Evolutionary conservation across 768 basidiomycete species (phyloP), one percentile per base, ranked within the genome.

Genomic region (Mycena amicta): DNA sequence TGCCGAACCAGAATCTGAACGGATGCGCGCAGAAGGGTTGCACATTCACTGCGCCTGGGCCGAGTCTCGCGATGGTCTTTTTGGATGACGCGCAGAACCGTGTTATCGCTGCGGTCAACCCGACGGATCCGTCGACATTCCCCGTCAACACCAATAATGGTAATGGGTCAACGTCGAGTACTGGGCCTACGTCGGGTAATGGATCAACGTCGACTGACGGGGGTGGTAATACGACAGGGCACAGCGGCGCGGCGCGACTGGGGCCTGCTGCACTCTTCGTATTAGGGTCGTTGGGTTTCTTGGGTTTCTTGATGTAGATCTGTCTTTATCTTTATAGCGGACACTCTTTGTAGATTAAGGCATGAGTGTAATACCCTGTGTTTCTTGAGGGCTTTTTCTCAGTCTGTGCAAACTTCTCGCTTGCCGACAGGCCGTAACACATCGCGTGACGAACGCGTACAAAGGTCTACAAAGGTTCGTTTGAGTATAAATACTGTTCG

Each of bases 1-100:
- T 71, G 15, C 64, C 72, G 4, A 79, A 78, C 62, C 51, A 69
- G 51, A 61, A 75, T 2, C 56, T 64, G 16, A 52, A 77, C 16
- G 71, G 75, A 51, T 84, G 83, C 61, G 64, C 70, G 1, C 43
- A 22, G 2, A 71, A 70, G 27, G 81, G 81, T 2, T 83, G 83
- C 64, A 71, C 74, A 0, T 68, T 83, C 37, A 70, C 72, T 41
- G 80, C 83, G 2, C 82, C 80, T 18, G 77, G 76, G 13, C 78
- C 82, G 13, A 80, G 77, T n/a, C 60, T 82, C 51, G 77, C 82
- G 1, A 74, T 84, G 20, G 76, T 84, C 20, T 80, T 81, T 50
- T 46, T 64, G 37, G 62, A 64, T 28, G 33, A 54, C 22, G 33
- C 56, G 18, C 62, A 64, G 45, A 33, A 52, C 31, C 30, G 29